Evolutionary conservation across 202 grass and related monocot genomes (phyloP).

Genomic region (Cymbopogon flexuosus): DNA sequence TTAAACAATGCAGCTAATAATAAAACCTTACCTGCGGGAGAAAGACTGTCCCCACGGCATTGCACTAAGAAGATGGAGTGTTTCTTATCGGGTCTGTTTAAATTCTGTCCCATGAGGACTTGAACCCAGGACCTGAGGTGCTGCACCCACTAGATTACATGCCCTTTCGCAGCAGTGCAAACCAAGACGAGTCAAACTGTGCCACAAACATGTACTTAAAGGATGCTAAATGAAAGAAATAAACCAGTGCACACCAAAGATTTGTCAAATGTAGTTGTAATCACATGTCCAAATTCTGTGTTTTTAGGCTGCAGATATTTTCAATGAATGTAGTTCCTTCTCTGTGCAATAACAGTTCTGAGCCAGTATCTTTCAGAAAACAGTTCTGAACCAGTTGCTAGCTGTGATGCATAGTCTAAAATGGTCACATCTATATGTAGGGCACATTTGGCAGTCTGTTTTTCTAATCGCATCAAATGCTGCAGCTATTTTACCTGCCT

Average conservation of each 20-base stretch:
- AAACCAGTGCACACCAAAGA: not conserved
- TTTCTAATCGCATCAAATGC: slow-evolving; percentile 95
- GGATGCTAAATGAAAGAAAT: slow-evolving; percentile 8
- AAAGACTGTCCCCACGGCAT: not conserved
- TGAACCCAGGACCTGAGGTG: not conserved
- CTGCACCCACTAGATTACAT: not conserved
- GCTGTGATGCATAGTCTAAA: slow-evolving; percentile 23
- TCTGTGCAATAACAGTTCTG: slow-evolving; percentile 14
- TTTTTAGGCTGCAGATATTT: slow-evolving; percentile 22
- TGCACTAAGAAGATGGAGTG: not conserved
- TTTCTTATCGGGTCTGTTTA: not conserved
- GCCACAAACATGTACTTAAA: not conserved
- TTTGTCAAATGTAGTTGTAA: slow-evolving; percentile 7
- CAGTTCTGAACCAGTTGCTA: slow-evolving; percentile 9
- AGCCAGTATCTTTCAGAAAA: not conserved
- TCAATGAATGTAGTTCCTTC: slow-evolving; percentile 6
- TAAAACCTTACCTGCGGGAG: not conserved
- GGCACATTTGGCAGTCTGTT: slow-evolving; percentile 88
- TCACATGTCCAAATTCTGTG: slow-evolving; percentile 4
- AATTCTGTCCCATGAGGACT: not conserved
- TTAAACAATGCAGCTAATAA: not conserved
- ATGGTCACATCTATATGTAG: slow-evolving; percentile 42
- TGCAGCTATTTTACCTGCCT: slow-evolving; percentile 85
- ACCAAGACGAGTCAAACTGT: not conserved
- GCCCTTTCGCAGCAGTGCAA: not conserved